Base-by-base conservation (phyloP, 2,329 filamentous ascomycete species). In the Colletotrichum higginsianum region DNA sequence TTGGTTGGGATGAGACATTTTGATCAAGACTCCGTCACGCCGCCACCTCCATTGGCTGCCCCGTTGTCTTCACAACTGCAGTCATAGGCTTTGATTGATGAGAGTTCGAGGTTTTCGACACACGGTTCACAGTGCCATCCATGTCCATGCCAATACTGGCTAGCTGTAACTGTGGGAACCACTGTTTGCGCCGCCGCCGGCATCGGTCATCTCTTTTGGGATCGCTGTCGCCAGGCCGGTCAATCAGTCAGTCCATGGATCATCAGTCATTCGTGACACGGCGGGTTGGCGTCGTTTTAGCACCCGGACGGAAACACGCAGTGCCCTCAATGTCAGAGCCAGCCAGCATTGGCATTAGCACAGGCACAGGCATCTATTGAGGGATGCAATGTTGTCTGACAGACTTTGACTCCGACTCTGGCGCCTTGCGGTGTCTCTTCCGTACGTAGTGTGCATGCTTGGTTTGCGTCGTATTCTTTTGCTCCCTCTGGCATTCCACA, bases 1-100 rank as follows among this genome's bases (percentile, higher is more conserved):
- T 23, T 42, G 46, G 64, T 42, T 35, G 42, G 18, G 15, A 26
- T 71, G 67, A 71, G 67, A 71, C 67, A 71, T 61, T 61, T 52
- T 52, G 63, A 53, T 26, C 56, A 47, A 61, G 50, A 56, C 53
- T 61, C 57, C 67, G 67, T 67, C 56, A 67, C 67, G 42, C 47
- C 62, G 66, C 13, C 47, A 52, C 66, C 46, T 46, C 66, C 61
- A 58, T 30, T 23, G 21, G 35, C n/a, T 9, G 35, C 23, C 7
- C 35, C 9, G 16, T 26, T 42, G 47, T 52, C 60, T 62, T 26
- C 35, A n/a, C 13, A 30, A 23, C 55, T 55, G 55, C 62, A 49
- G 53, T 47, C 26, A 52, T 44, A 44, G 47, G 53, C 21, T 16
- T 11, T 44, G 44, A 44, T 65, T 35, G 21, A 52, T 21, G 26